These are phyloP conservation scores for Cutaneotrichosporon dermatis DNA, from an alignment of 1,284 basidiomycete genomes.

Conservation along the genomic window DNA sequence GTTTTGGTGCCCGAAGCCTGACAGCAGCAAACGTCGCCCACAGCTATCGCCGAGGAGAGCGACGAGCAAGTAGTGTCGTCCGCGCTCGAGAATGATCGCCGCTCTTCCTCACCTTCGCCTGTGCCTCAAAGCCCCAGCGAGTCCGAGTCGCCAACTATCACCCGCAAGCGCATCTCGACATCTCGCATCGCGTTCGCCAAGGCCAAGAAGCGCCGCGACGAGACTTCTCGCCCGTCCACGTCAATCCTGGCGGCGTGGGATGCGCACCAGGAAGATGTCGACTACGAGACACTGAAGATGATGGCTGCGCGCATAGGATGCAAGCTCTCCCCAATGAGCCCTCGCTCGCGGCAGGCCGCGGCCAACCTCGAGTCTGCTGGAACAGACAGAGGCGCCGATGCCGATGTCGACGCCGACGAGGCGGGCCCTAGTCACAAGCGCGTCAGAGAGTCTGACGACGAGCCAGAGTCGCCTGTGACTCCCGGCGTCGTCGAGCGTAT, in stretches of 20 bases:
- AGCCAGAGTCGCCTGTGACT: background rate
- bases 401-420: background rate
- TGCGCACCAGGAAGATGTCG: background rate
- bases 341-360: background rate
- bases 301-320: background rate
- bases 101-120: background rate
- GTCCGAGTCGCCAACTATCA: background rate
- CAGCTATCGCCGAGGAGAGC: background rate
- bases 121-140: background rate
- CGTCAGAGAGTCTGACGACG: background rate
- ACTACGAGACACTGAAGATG: background rate
- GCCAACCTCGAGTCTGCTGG: no score
- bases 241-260: background rate
- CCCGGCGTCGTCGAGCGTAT: background rate
- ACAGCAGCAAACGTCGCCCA: background rate
- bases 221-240: background rate
- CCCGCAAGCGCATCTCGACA: background rate
- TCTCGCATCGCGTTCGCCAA: background rate
- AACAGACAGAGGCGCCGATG: background rate
- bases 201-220: background rate
- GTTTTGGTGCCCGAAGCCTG: no score
- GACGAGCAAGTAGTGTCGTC: background rate
- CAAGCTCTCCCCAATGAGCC: conserved; percentile 1
- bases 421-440: background rate
- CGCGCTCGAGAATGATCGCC: background rate